A percentile compares a stretch with the other conserved stretches of the same genome.
Evolutionary conservation across 2,329 filamentous ascomycete genomes (phyloP).

Genomic region (Aureobasidium melanogenum): DNA sequence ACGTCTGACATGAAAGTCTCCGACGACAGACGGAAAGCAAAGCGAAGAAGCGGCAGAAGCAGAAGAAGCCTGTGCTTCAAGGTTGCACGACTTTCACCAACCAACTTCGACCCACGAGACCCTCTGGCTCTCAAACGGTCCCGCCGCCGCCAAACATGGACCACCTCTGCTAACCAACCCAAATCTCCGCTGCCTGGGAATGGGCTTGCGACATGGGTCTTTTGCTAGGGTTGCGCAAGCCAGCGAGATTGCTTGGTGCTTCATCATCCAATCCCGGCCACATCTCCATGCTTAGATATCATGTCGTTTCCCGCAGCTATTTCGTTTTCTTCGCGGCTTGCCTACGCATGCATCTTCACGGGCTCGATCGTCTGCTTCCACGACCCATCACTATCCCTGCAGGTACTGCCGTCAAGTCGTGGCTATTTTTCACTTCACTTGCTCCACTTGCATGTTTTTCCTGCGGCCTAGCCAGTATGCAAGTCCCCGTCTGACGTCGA

Average conservation of each 20-base stretch:
- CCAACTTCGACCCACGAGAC: conserved; percentile 6
- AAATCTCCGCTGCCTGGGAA: conserved; percentile 8
- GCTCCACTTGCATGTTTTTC: conserved; percentile 4
- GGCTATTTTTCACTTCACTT: neutral
- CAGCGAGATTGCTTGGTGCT: neutral
- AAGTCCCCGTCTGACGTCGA: neutral
- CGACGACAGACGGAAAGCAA: conserved; percentile 6
- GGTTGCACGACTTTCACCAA: conserved; percentile 9
- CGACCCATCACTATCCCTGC: conserved; percentile 9
- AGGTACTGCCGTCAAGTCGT: conserved; percentile 10
- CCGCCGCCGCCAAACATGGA: conserved; percentile 9
- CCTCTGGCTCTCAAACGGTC: conserved; percentile 9
- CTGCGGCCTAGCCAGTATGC: neutral
- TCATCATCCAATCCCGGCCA: neutral
- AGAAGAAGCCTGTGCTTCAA: conserved; percentile 9
- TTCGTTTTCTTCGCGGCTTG: neutral
- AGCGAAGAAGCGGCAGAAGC: conserved; percentile 10
- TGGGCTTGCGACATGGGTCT: conserved; percentile 6
- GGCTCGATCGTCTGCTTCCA: conserved; percentile 1
- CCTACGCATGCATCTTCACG: neutral
- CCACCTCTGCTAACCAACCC: neutral
- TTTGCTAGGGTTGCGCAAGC: conserved; percentile 11
- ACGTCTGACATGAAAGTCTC: conserved; percentile 9
- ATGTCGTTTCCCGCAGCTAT: conserved; percentile 1
- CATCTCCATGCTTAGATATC: neutral